These are phyloP conservation scores for Leucocoprinus birnbaumii DNA, from an alignment of 768 basidiomycete species.

Conservation along the genomic window DNA sequence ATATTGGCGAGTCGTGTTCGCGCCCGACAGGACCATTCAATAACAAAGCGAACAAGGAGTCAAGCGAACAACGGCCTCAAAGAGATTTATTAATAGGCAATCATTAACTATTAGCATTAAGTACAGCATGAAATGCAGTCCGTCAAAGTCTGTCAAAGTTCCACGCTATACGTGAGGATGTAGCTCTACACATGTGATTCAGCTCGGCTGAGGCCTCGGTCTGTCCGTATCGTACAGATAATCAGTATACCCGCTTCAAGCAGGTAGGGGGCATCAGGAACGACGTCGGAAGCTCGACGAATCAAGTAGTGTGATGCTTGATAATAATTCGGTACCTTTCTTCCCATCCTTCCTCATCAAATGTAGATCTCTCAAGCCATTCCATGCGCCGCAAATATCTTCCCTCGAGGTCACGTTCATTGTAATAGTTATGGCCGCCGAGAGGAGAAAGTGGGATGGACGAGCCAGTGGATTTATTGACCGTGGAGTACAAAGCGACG, in stretches of 20 bases:
- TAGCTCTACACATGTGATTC: neutral
- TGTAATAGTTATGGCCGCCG: conserved; percentile 67
- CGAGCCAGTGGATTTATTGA: conserved; percentile 9
- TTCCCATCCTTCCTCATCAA: conserved; percentile 38
- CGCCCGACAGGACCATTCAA: no score
- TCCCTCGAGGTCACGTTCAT: conserved; percentile 49
- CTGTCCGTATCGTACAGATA: neutral
- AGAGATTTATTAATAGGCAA: no score
- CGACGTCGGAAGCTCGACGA: no score
- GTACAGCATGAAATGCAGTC: no score
- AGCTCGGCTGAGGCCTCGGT: neutral
- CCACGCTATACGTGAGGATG: no score
- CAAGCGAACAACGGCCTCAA: no score
- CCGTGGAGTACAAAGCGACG: neutral
- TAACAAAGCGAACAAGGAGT: no score
- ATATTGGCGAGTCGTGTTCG: no score
- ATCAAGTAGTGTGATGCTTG: conserved; percentile 4
- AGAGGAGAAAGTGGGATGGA: conserved; percentile 33
- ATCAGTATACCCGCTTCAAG: neutral
- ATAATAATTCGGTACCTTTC: conserved; percentile 32
- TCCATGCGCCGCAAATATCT: conserved; percentile 32
- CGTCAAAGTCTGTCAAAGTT: no score
- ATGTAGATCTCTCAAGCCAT: conserved; percentile 39
- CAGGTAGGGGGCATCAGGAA: neutral
- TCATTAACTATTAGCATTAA: no score